A percentile compares a stretch with the other conserved stretches of the same genome.
Evolutionary conservation across 2,329 filamentous ascomycete genomes (phyloP).

Genomic region (Pyricularia grisea): DNA sequence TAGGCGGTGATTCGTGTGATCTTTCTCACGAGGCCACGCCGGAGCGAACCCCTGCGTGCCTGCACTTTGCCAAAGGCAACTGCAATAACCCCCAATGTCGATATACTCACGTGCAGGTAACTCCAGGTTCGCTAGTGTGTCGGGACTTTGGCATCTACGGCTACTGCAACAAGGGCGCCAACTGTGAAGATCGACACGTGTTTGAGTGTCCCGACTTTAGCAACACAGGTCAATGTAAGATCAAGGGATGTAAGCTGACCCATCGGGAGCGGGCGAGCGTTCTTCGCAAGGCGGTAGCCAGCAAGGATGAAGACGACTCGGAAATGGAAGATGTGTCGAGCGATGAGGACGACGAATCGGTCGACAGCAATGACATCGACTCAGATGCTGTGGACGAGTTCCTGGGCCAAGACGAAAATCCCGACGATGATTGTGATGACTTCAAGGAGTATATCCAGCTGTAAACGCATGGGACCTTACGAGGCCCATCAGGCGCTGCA

Average conservation of each 20-base stretch:
- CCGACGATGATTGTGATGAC: slow-evolving; percentile 43
- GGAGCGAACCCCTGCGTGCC: slow-evolving; percentile 77
- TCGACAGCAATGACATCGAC: slow-evolving; percentile 69
- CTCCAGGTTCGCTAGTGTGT: slow-evolving; percentile 71
- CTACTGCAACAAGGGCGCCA: slow-evolving; percentile 75
- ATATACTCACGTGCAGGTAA: slow-evolving; percentile 77
- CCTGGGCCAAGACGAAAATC: slow-evolving; percentile 40
- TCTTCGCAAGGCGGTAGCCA: slow-evolving; percentile 55
- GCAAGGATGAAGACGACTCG: slow-evolving; percentile 32
- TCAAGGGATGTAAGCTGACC: slow-evolving; percentile 71
- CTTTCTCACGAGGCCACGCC: slow-evolving; percentile 80
- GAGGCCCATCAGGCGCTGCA: not conserved
- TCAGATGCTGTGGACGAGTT: slow-evolving; percentile 66
- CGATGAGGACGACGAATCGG: slow-evolving; percentile 60
- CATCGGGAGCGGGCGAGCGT: slow-evolving; percentile 83
- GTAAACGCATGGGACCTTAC: slow-evolving; percentile 12
- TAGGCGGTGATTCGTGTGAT: slow-evolving; percentile 71
- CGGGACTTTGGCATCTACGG: slow-evolving; percentile 75
- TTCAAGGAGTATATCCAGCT: slow-evolving; percentile 51
- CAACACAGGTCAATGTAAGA: slow-evolving; percentile 78
- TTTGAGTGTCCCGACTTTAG: slow-evolving; percentile 93
- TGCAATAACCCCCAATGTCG: slow-evolving; percentile 81
- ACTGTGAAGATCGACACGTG: slow-evolving; percentile 75
- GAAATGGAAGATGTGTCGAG: slow-evolving; percentile 65
- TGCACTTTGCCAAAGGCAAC: slow-evolving; percentile 83